These are phyloP conservation scores for Trichoderma simmonsii DNA, from an alignment of 2,329 filamentous ascomycete species.

Conservation along the genomic window DNA sequence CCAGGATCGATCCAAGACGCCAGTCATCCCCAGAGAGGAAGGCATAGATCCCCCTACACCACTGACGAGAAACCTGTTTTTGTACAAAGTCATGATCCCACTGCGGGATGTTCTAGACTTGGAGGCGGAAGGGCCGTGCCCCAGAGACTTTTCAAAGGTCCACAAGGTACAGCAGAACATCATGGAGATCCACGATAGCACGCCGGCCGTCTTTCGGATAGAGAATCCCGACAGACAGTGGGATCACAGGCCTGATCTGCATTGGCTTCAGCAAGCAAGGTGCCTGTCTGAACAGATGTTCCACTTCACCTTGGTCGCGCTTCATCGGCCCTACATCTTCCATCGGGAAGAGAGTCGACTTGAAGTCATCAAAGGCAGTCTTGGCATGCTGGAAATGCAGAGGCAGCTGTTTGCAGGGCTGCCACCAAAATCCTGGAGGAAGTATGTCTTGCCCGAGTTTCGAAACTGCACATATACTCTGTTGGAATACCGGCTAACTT, in stretches of 20 bases:
- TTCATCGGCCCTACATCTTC: slow-evolving; percentile 62
- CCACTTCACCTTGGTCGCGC: slow-evolving; percentile 55
- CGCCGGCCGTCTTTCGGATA: slow-evolving; percentile 52
- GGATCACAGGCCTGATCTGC: slow-evolving; percentile 50
- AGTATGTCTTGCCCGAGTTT: slow-evolving; percentile 26
- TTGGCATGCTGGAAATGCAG: slow-evolving; percentile 56
- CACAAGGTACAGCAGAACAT: slow-evolving; percentile 53
- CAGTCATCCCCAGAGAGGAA: slow-evolving; percentile 46
- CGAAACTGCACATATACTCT: not conserved
- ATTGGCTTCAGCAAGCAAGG: slow-evolving; percentile 50
- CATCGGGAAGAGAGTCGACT: slow-evolving; percentile 51
- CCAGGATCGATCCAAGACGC: slow-evolving; percentile 44
- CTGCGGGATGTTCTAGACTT: slow-evolving; percentile 54
- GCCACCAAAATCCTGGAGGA: slow-evolving; percentile 47
- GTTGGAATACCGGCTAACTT: not conserved
- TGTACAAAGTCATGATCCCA: slow-evolving; percentile 45
- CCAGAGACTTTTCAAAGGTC: slow-evolving; percentile 52
- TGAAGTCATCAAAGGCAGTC: slow-evolving; percentile 53
- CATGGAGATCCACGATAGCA: slow-evolving; percentile 44
- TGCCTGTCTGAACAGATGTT: slow-evolving; percentile 47
- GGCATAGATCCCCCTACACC: slow-evolving; percentile 53
- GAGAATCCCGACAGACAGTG: slow-evolving; percentile 56
- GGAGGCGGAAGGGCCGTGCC: slow-evolving; percentile 54
- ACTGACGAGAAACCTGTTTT: slow-evolving; percentile 52
- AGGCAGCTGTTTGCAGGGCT: slow-evolving; percentile 47